Evolutionary conservation across 139 green algal species (phyloP).

Genomic region (Micractinium sp.): DNA sequence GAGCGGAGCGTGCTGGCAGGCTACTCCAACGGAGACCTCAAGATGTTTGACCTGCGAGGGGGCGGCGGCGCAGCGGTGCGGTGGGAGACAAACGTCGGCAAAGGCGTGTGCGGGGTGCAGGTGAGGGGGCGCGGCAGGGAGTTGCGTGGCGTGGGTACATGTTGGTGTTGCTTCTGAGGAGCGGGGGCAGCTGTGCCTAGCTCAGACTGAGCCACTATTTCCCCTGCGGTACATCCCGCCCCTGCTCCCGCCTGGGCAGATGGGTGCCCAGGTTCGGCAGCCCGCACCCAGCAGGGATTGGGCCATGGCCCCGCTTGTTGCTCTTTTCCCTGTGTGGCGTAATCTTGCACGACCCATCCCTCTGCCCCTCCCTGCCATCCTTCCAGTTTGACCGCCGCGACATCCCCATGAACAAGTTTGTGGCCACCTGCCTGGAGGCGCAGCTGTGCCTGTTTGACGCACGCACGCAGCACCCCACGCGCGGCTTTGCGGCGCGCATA

Average conservation of each 20-base stretch:
- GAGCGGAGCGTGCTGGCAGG: conserved; percentile 88
- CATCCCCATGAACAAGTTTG: conserved; percentile 98
- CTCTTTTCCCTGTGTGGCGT: no score
- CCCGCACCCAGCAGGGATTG: no score
- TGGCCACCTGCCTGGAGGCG: conserved; percentile 81
- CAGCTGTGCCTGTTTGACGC: conserved; percentile 86
- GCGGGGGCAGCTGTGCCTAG: no score
- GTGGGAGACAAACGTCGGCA: conserved; percentile 84
- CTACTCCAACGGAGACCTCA: conserved; percentile 90
- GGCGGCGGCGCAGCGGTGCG: conserved; percentile 55
- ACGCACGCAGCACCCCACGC: conserved; percentile 76
- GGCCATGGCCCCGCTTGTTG: no score
- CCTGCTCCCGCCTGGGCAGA: no score
- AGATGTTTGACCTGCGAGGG: conserved; percentile 86
- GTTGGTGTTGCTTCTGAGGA: neutral
- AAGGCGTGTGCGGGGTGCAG: conserved; percentile 85
- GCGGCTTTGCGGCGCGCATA: conserved; percentile 77
- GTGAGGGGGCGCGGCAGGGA: conserved; percentile 13
- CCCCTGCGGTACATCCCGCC: no score
- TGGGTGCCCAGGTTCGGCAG: no score
- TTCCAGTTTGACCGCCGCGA: conserved; percentile 87
- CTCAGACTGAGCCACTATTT: no score
- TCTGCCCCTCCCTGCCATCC: neutral
- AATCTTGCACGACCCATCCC: neutral
- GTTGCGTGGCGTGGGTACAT: neutral